Evolutionary conservation across 1,139 yeast species (phyloP).

Genomic region (Taphrina sp.): DNA sequence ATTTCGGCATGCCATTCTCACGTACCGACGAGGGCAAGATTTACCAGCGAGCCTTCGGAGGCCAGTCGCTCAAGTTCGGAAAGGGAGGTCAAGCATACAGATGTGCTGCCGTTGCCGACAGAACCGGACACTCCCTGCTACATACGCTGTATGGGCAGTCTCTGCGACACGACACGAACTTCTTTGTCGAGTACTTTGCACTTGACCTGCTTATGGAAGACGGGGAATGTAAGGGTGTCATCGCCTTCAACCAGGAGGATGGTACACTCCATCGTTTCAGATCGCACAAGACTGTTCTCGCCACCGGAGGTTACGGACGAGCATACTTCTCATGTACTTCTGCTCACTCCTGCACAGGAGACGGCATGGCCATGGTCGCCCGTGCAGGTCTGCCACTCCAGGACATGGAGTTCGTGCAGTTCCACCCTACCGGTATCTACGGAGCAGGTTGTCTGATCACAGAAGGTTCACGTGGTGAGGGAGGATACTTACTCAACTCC

Average conservation of each 20-base stretch:
- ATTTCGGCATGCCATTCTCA: slow-evolving; percentile 97
- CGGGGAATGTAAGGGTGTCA: slow-evolving; percentile 94
- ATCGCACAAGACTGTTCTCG: slow-evolving; percentile 92
- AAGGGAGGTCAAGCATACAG: slow-evolving; percentile 99
- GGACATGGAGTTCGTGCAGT: slow-evolving; percentile 96
- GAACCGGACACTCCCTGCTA: slow-evolving; percentile 96
- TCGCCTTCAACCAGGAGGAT: slow-evolving; percentile 97
- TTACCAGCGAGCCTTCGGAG: slow-evolving; percentile 98
- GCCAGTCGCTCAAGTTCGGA: slow-evolving; percentile 92
- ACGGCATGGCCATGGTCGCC: slow-evolving; percentile 96
- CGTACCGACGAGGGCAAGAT: slow-evolving; percentile 96
- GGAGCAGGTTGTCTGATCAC: slow-evolving; percentile 98
- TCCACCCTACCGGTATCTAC: slow-evolving; percentile 99
- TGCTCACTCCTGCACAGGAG: slow-evolving; percentile 99
- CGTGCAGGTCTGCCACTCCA: slow-evolving; percentile 98
- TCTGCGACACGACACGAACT: slow-evolving; percentile 92
- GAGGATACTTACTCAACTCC: slow-evolving; percentile 92
- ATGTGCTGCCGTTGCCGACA: slow-evolving; percentile 98
- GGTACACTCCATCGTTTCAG: slow-evolving; percentile 98
- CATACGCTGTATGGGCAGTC: slow-evolving; percentile 97
- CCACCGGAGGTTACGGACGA: slow-evolving; percentile 99
- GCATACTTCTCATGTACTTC: slow-evolving; percentile 98
- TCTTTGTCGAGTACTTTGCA: slow-evolving; percentile 96
- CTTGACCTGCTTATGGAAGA: slow-evolving; percentile 91
- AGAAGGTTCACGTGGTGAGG: slow-evolving; percentile 99